Base-by-base conservation (phyloP, 2,329 filamentous ascomycete species). In the Colletotrichum trifolii region DNA sequence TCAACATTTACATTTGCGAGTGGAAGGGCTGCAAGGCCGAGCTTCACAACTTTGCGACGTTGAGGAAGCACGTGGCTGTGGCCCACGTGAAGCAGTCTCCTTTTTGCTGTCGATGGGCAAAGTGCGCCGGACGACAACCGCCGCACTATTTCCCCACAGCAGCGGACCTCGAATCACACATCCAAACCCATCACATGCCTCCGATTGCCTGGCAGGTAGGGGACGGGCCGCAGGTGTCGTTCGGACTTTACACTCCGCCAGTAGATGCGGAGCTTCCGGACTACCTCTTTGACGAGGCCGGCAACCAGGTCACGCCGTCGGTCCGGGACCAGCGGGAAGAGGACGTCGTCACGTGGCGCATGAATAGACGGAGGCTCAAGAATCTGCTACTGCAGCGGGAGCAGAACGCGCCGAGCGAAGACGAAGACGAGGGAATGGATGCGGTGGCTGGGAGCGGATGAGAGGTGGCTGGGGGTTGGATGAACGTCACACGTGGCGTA, bases 41-140 rank as follows among this genome's bases (percentile, higher is more conserved):
- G 74, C 77, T 90, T 49, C 86, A 89, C 54, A 90, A 90, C 70
- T 74, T 89, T 61, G 84, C 85, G 11, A 90, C 87, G 9, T 73
- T 90, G 45, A 79, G 83, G 33, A 78, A 76, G 60, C 88, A 90
- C 68, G 74, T 90, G 12, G 71, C 75, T 15, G 69, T 80, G 12
- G 79, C 88, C 3, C 88, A 90, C 71, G 77, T 42, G 60, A 36
- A 60, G 36, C 50, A 49, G 13, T 13, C 25, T 11, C 60, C 60
- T 39, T 59, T 54, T 36, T 65, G 69, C 17, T 82, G 78, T 56
- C 72, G 69, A 43, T 86, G 82, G 82, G 73, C 73, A 6, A 75
- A 72, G 17, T 87, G 83, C 68, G 73, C 70, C 10, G 56, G 48
- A 46, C 65, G 40, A 46, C 59, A 60, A 35, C 68, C 60, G 35